Conservation (phyloP, 176 grass and related monocot genomes). For the Musa troglodytarum region DNA sequence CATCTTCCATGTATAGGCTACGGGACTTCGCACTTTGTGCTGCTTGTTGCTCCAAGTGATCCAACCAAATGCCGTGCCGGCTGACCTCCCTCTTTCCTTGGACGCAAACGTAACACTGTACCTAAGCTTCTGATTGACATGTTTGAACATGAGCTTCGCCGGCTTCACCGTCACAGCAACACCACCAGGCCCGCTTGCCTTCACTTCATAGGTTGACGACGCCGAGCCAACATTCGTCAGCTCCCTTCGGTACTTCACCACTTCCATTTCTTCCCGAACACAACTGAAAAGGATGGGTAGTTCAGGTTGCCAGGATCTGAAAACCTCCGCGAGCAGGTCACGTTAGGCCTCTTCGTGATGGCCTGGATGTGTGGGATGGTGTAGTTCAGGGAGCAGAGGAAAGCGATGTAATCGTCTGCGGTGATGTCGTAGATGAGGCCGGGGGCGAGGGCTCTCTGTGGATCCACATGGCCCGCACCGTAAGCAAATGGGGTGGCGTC, state of each 20-base stretch:
- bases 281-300: constrained; percentile 78
- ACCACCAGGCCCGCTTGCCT: constrained; percentile 39
- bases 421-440: constrained; percentile 79
- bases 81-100: constrained; percentile 15
- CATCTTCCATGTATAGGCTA: constrained; percentile 61
- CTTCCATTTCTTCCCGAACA: constrained; percentile 37
- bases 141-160: constrained; percentile 51
- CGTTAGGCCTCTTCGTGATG: constrained; percentile 57
- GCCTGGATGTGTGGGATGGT: constrained; percentile 52
- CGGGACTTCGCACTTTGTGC: constrained; percentile 47
- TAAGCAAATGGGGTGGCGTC: constrained; percentile 59
- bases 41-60: constrained; percentile 56
- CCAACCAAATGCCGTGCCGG: constrained; percentile 57
- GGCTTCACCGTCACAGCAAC: constrained; percentile 52
- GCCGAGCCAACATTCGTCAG: constrained; percentile 64
- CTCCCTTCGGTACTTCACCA: constrained; percentile 58
- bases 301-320: constrained; percentile 73
- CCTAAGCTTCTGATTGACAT: constrained; percentile 52
- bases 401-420: constrained; percentile 55
- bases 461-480: constrained; percentile 79
- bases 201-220: constrained; percentile 48
- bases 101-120: constrained; percentile 66
- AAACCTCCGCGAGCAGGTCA: constrained; percentile 43
- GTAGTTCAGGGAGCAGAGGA: constrained; percentile 87
- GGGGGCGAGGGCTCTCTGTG: constrained; percentile 71